Percentiles rank a stretch among this genome's conserved stretches.
Evolutionary conservation across 164 flowering plant genomes (phyloP).

Genomic region (Annona squamosa): DNA sequence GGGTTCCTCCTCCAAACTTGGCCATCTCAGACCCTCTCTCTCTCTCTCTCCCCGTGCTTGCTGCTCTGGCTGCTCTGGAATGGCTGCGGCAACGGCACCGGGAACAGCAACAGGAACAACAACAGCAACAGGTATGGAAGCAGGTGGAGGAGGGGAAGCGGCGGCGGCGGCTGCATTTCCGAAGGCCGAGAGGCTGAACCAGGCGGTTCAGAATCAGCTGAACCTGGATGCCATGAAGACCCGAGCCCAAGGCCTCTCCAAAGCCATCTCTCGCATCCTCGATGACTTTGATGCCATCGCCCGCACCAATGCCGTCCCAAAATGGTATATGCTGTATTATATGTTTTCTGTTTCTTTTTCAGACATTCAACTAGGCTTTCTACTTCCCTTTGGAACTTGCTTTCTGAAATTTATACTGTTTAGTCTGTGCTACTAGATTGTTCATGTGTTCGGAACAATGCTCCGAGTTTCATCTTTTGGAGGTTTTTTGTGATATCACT

Average conservation of each 20-base stretch:
- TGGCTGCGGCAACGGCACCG: background rate
- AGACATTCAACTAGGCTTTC: too few relatives aligned
- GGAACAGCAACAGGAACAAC: background rate
- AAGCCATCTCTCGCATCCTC: slow-evolving; percentile 83
- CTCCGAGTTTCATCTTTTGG: too few relatives aligned
- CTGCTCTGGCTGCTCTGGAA: background rate
- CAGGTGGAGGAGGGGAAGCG: background rate
- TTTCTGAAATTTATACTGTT: too few relatives aligned
- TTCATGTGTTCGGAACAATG: too few relatives aligned
- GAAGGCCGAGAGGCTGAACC: slow-evolving; percentile 22
- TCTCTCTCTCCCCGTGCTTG: background rate
- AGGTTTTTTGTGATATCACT: too few relatives aligned
- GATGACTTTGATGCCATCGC: slow-evolving; percentile 67
- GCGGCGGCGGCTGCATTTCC: slow-evolving; percentile 1
- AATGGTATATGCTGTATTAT: slow-evolving; percentile 41
- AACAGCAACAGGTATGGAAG: background rate
- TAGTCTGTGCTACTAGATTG: too few relatives aligned
- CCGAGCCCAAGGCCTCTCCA: slow-evolving; percentile 74
- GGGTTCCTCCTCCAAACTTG: too few relatives aligned
- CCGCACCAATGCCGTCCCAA: slow-evolving; percentile 69
- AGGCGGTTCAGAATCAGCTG: slow-evolving; percentile 62
- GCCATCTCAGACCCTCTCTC: background rate
- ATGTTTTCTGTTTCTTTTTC: background rate
- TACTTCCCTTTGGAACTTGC: too few relatives aligned
- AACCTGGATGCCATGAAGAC: slow-evolving; percentile 70